phyloP scores from a whole-genome alignment of 2,329 filamentous ascomycete genomes.

The Colletotrichum lindemuthianum region DNA sequence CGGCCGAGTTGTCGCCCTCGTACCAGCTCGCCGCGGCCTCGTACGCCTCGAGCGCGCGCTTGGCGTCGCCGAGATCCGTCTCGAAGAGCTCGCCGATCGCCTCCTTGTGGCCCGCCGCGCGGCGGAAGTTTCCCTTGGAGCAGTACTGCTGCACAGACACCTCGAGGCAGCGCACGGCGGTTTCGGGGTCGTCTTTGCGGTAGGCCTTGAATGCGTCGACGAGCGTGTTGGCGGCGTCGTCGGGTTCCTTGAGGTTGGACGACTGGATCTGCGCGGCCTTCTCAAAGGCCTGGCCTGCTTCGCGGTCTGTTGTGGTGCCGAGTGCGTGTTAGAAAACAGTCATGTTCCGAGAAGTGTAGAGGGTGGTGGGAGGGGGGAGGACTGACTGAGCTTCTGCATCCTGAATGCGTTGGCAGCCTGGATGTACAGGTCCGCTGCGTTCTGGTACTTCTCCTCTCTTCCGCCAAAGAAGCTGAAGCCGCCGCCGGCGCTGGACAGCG shows the following conservation, averaged over 20 bases:
- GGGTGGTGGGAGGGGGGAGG: background rate
- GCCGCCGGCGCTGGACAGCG: slow-evolving; percentile 75
- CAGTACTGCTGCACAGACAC: slow-evolving; percentile 88
- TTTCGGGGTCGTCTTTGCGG: slow-evolving; percentile 82
- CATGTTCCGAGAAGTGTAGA: no score
- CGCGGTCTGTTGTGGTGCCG: slow-evolving; percentile 67
- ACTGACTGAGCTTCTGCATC: slow-evolving; percentile 82
- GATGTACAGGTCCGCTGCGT: slow-evolving; percentile 86
- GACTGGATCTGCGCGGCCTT: slow-evolving; percentile 84
- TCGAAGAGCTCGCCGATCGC: slow-evolving; percentile 88
- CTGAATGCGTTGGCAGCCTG: slow-evolving; percentile 93
- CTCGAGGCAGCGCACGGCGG: slow-evolving; percentile 83
- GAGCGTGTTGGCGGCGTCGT: slow-evolving; percentile 89
- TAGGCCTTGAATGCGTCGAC: slow-evolving; percentile 97
- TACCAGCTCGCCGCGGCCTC: slow-evolving; percentile 90
- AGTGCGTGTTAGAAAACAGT: background rate
- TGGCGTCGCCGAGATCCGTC: slow-evolving; percentile 79
- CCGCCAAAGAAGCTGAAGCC: slow-evolving; percentile 94
- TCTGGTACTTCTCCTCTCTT: slow-evolving; percentile 87
- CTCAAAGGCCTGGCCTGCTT: slow-evolving; percentile 89
- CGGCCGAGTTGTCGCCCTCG: slow-evolving; percentile 84
- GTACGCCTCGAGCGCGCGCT: slow-evolving; percentile 83
- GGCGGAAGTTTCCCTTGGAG: slow-evolving; percentile 87
- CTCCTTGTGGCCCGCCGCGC: slow-evolving; percentile 91
- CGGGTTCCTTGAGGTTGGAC: slow-evolving; percentile 85